Base-by-base conservation (phyloP, 345 rosid genomes). In the Jatropha curcas region DNA sequence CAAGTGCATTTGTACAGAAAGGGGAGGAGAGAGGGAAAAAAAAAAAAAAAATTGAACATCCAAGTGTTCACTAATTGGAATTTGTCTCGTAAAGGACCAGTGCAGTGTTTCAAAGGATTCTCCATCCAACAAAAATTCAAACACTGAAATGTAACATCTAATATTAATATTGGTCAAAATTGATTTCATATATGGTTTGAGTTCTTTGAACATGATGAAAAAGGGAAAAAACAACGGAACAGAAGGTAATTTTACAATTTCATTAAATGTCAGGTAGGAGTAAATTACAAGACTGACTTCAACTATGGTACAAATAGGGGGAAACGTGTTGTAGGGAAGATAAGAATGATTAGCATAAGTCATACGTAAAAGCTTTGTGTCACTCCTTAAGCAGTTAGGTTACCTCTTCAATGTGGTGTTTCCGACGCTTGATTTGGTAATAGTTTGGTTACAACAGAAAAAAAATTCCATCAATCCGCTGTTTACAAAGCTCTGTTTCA, bases 321-420 rank as follows among this genome's bases (percentile, higher is more conserved):
- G 28, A 72, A 53, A 28, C 57, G 19, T 7, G 1, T 16, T 51
- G 22, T 20, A n/a, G 3, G 11, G 33, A 17, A 25, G n/a, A 41
- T 10, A 10, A 70, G 58, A 57, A 17, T 25, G 27, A 27, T 70
- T 30, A 27, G 9, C 55, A n/a, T 25, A 41, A 70, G 28, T 45
- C 51, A 70, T 20, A 70, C 4, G 55, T 16, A 16, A 71, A 19
- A 45, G 37, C 41, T 37, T 63, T 39, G 24, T 27, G 59, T 73
- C 31, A 58, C 60, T 46, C 58, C 50, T 74, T 48, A 45, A 65
- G 60, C 66, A 46, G 77, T 74, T 58, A 74, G 75, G 67, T 73
- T 39, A 65, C 53, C 39, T 33, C 57, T 22, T 5, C 27, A 19
- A 19, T 34, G 16, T 57, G 25, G 66, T 48, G 19, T 25, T 17